A percentile compares a stretch with the other conserved stretches of the same genome.
phyloP scores from a whole-genome alignment of 2,329 filamentous ascomycete genomes.

The Microdochium bolleyi region DNA sequence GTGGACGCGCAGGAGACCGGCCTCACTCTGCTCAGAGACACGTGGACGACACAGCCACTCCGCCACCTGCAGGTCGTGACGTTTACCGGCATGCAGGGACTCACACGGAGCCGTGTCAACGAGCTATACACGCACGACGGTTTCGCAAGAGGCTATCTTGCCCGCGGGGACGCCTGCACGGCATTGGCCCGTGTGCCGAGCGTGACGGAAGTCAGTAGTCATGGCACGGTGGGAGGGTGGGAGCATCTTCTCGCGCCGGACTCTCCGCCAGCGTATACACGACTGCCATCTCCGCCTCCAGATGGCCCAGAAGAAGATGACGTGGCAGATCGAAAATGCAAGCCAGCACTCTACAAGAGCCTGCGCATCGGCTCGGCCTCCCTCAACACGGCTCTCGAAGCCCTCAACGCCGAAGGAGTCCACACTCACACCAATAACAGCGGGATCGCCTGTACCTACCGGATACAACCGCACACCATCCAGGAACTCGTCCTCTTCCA shows the following conservation, averaged over 20 bases:
- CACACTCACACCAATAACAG: not conserved
- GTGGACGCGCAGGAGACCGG: not conserved
- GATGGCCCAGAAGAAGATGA: not conserved
- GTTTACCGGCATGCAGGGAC: not conserved
- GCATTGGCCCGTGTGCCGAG: not conserved
- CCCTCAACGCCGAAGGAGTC: not conserved
- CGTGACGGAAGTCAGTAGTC: not conserved
- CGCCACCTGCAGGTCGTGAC: not conserved
- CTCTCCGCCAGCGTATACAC: not conserved
- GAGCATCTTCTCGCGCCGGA: not conserved
- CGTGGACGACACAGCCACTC: not conserved
- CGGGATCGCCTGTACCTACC: not conserved
- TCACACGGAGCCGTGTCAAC: not conserved
- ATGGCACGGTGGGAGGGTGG: not conserved
- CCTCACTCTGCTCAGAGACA: not conserved
- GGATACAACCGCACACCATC: not conserved
- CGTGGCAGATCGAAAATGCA: not conserved
- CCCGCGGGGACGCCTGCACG: not conserved
- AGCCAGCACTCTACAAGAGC: not conserved
- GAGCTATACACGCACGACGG: not conserved
- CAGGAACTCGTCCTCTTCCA: not conserved
- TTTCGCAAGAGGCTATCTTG: not conserved
- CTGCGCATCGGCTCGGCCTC: not conserved
- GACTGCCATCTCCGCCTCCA: not conserved
- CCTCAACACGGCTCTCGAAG: not conserved